These are phyloP conservation scores for Colletotrichum sp. DNA, from an alignment of 2,329 filamentous ascomycete genomes.

Conservation along the genomic window DNA sequence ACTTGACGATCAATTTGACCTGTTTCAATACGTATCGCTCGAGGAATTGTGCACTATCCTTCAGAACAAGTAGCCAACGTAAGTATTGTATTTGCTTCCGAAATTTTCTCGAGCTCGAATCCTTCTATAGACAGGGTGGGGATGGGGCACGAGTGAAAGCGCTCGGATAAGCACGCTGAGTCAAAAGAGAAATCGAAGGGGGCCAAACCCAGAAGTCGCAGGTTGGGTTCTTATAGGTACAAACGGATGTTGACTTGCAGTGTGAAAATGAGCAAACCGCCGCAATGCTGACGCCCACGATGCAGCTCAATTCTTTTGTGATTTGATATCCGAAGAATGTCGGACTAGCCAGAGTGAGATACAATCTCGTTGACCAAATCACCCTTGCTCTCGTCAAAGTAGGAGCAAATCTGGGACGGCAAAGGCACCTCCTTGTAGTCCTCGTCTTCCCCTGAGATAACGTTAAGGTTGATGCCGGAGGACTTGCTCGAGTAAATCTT, in stretches of 20 bases:
- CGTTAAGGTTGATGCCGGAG: slow-evolving; percentile 83
- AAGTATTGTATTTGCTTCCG: background rate
- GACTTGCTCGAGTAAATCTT: slow-evolving; percentile 93
- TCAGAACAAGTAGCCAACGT: background rate
- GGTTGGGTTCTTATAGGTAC: background rate
- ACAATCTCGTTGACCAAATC: slow-evolving; percentile 92
- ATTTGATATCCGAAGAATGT: background rate
- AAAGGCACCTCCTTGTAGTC: slow-evolving; percentile 89
- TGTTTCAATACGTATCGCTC: background rate
- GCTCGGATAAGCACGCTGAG: background rate
- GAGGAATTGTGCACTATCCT: background rate
- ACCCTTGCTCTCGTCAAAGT: slow-evolving; percentile 72
- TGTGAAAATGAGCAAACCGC: background rate
- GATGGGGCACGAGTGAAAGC: background rate
- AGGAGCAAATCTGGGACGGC: slow-evolving; percentile 86
- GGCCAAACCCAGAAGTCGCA: background rate
- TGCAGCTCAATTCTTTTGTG: background rate
- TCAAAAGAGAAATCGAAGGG: background rate
- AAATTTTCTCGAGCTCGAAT: background rate
- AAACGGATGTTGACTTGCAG: background rate
- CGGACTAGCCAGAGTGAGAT: slow-evolving; percentile 78
- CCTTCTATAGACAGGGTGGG: background rate
- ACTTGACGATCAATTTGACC: background rate
- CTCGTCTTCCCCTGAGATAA: slow-evolving; percentile 72
- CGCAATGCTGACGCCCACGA: background rate